Evolutionary conservation across 345 rosid species (phyloP).

Genomic region (Murraya paniculata): DNA sequence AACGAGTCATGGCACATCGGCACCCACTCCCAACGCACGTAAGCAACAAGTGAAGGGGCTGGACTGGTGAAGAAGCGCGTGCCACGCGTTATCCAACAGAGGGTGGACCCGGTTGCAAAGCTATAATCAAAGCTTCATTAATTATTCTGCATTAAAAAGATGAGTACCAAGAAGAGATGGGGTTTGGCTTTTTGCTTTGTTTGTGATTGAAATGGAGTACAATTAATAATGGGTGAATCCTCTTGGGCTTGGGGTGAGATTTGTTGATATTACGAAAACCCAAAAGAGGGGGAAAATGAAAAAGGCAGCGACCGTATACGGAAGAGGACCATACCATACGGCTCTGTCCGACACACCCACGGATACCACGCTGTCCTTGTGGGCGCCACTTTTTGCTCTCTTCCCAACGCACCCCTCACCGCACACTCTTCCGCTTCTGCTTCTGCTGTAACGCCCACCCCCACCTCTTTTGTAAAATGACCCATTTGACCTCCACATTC

Average conservation of each 20-base stretch:
- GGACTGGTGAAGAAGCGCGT: neutral
- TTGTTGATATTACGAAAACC: neutral
- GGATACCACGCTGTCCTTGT: constrained; percentile 14
- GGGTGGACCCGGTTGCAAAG: neutral
- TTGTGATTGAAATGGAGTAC: neutral
- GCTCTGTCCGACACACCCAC: constrained; percentile 46
- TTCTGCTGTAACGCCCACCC: neutral
- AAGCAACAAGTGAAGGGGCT: too few relatives aligned
- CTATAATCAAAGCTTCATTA: too few relatives aligned
- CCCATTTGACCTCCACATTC: neutral
- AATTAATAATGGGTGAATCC: neutral
- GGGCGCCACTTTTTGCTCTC: constrained; percentile 26
- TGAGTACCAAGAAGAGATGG: neutral
- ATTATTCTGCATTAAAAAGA: neutral
- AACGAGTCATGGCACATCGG: neutral
- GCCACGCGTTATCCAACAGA: neutral
- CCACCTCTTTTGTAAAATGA: too few relatives aligned
- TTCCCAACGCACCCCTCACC: neutral
- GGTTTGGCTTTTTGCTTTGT: neutral
- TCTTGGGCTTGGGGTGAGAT: neutral
- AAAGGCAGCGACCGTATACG: constrained; percentile 54
- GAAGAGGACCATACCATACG: constrained; percentile 74
- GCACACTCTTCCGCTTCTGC: neutral
- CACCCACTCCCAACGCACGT: neutral
- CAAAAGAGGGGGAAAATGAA: neutral